phyloP scores from a whole-genome alignment of 805 yeast genomes.

The Alloascoidea africana region DNA sequence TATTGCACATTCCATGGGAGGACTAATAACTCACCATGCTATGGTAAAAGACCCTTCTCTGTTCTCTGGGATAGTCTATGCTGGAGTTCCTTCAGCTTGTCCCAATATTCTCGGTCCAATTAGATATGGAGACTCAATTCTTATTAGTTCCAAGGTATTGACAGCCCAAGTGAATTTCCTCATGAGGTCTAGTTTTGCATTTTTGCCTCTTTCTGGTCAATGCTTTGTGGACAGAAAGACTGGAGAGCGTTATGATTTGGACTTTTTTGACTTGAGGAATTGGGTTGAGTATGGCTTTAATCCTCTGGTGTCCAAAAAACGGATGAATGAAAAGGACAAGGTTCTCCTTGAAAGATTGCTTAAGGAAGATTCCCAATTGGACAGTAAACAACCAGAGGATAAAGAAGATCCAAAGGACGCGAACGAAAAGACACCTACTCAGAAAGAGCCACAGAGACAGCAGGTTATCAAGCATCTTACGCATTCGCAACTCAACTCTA shows the following conservation, averaged over 20 bases:
- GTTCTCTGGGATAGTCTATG: constrained; percentile 64
- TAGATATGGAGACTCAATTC: constrained; percentile 65
- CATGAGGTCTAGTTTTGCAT: constrained; percentile 74
- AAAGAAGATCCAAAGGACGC: background rate
- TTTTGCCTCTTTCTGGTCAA: constrained; percentile 62
- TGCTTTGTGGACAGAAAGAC: constrained; percentile 54
- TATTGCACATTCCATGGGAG: constrained; percentile 93
- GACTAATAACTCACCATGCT: constrained; percentile 68
- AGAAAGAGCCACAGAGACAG: constrained; percentile 3
- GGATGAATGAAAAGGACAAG: constrained; percentile 8
- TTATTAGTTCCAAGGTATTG: constrained; percentile 57
- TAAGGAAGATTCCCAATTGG: constrained; percentile 3
- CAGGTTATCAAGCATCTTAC: constrained; percentile 2
- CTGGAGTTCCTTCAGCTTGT: constrained; percentile 75
- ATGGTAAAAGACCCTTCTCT: constrained; percentile 52
- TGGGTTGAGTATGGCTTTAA: constrained; percentile 69
- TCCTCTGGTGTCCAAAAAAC: constrained; percentile 43
- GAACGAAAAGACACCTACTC: constrained; percentile 7
- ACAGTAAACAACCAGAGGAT: constrained; percentile 1
- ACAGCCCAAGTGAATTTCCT: constrained; percentile 75
- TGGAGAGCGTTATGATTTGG: constrained; percentile 43
- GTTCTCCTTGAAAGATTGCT: constrained; percentile 4
- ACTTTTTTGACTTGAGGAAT: constrained; percentile 63
- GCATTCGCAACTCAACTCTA: constrained; percentile 3
- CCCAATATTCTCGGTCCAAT: constrained; percentile 79